Base-by-base conservation (phyloP, 495 filamentous ascomycete genomes). In the Mytilinidion resinicola region DNA sequence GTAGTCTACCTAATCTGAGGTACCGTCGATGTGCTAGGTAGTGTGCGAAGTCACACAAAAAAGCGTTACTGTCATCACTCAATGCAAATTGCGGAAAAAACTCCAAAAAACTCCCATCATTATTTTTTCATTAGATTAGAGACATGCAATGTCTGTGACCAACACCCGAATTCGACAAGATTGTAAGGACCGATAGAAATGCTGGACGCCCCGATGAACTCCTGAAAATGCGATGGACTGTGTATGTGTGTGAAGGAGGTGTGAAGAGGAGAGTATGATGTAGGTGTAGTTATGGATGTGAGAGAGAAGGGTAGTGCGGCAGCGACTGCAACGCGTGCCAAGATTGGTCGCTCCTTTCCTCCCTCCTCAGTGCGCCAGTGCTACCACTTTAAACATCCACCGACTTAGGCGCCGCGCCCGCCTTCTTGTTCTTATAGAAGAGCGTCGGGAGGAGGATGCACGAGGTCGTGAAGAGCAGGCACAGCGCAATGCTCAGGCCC, bases 401-500 rank as follows among this genome's bases (percentile, higher is more conserved):
- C 0, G 64, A 60, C 60, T 67, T 67, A 52, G 64, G 60, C 12
- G 59, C 59, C 2, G 56, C 39, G 39, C 37, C 54, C 46, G 69
- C 67, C 57, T 67, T 66, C 71, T 71, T 74, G 54, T 70, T 69
- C 70, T 73, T 74, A 50, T 67, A 61, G 51, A 59, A 72, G 25
- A 74, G 64, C 10, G 68, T 70, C 21, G 72, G 72, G n/a, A 74
- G 67, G 14, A 74, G 61, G 17, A 70, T 48, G 17, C 55, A 60
- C 21, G 70, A 71, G 46, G 63, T 67, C 21, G 67, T 67, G 59
- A 72, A 73, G 38, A 74, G 55, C 51, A 74, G 69, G 61, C 82
- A 92, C 36, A 92, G 76, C 6, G 87, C 85, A 76, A 96, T 95
- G 72, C 81, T 80, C 55, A 96, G 71, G 15, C 90, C 92, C 92